Evolutionary conservation across 352 stramenopile species (phyloP), one percentile per base, ranked within the genome.

Genomic region (Globisporangium abappressorium): DNA sequence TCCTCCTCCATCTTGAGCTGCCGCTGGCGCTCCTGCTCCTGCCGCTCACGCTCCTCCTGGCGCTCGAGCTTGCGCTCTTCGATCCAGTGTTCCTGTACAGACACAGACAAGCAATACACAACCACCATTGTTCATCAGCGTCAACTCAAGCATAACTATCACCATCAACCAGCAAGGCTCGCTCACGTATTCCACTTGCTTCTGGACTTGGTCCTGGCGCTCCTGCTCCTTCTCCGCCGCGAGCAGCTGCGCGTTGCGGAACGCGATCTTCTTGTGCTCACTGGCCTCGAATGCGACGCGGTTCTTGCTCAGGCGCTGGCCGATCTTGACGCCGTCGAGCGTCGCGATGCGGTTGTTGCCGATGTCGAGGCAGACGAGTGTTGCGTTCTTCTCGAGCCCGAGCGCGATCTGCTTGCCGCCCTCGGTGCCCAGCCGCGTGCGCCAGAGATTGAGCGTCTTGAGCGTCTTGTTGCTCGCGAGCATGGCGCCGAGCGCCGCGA

Each of bases 291-390:
- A 79, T n/a, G 66, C 43, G 2, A 76, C 51, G 36, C 81, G 80
- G 70, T 92, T 94, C 28, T 79, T 77, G 28, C 60, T 71, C 36
- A 94, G 75, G 38, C 81, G 72, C 28, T 71, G 43, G 51, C 85
- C 74, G 55, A 92, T 82, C 20, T 71, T 67, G 14, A 79, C 73
- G 22, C 71, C 86, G 62, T 94, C 86, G 18, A 65, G 65, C 7
- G 73, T 76, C 18, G 70, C 71, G 20, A 94, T 79, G 63, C 85
- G 85, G 79, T 94, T 94, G 76, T 92, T 92, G 46, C 86, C 86
- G 20, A 92, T 72, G 67, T 94, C 86, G n/a, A 94, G 74, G 55
- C 86, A 92, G 47, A 92, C 69, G 34, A 94, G 60, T 22, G 75
- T 78, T 5, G 58, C 58, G 63, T 94, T 94, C 36, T 74, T 71